Evolutionary conservation across 331 rosid species (phyloP).

Genomic region (Phaseolus coccineus): DNA sequence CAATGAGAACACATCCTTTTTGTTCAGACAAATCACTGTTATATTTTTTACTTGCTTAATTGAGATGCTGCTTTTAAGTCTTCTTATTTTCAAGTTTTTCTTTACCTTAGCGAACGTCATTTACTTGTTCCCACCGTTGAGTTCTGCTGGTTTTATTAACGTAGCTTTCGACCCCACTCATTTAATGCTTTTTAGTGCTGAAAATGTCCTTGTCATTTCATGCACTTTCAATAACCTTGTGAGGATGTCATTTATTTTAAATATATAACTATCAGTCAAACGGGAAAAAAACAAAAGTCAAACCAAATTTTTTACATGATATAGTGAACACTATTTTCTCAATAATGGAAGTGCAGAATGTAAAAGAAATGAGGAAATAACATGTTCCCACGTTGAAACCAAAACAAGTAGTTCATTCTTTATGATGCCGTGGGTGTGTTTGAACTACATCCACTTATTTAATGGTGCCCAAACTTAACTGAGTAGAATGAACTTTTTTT

Average conservation of each 20-base stretch:
- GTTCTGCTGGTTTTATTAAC: neutral
- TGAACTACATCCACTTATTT: neutral
- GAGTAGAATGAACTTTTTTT: neutral
- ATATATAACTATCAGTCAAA: too few relatives aligned
- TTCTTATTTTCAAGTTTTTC: neutral
- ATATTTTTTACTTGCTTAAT: neutral
- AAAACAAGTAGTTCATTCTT: neutral
- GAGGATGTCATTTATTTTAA: neutral
- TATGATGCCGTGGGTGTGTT: too few relatives aligned
- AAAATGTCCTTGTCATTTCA: neutral
- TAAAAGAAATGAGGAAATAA: too few relatives aligned
- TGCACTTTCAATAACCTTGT: neutral
- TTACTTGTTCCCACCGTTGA: neutral
- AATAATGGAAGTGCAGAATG: neutral
- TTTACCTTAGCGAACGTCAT: neutral
- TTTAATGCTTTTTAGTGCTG: neutral
- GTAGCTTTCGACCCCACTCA: neutral
- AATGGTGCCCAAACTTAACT: neutral
- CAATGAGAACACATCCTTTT: slow-evolving; percentile 52
- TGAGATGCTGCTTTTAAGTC: slow-evolving; percentile 22
- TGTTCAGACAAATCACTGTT: slow-evolving; percentile 36
- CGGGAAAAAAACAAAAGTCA: neutral
- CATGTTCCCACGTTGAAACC: neutral
- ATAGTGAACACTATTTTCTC: too few relatives aligned
- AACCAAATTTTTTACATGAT: too few relatives aligned